Base-by-base conservation (phyloP, 768 basidiomycete species). In the Psilocybe azurescens region DNA sequence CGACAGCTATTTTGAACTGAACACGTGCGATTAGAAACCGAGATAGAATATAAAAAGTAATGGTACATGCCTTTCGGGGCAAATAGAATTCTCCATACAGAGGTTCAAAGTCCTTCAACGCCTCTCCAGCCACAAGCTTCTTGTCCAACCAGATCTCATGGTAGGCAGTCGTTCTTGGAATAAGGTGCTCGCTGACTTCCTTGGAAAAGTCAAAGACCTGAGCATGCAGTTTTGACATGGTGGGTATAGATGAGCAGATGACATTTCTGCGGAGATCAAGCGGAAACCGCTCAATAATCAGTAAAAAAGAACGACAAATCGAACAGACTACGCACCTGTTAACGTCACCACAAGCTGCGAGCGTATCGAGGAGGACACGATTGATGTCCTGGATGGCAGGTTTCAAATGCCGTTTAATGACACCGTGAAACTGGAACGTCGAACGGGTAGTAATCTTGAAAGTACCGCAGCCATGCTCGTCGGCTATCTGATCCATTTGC, bases 101-200 rank as follows among this genome's bases (percentile, higher is more conserved):
- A 2, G 97, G 97, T 76, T 99, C 97, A 66, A 94, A 87, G 76
- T 97, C 95, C 72, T 95, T 92, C 62, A 97, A 76, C 5, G 95
- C 95, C 38, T 95, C 95, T 16, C 97, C 97, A 3, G 91, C 94
- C 54, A 99, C 91, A 68, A 95, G 78, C 80, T 97, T 97, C 81
- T 97, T 96, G 79, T 99, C 95, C 47, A 99, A 82, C 97, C 97
- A 99, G 65, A 99, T 99, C 77, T 99, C 97, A 72, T 98, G 94
- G 74, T 99, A 99, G 5, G 97, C 97, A 3, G 88, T 87, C 4
- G 96, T 98, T 49, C 88, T 84, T 20, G 97, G 97, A 36, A 97
- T 82, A 46, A 99, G 85, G 70, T 93, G 89, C 62, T 89, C 86
- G 76, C 94, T 95, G 70, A 96, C 85, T 60, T 81, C 80, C 70